phyloP scores from a whole-genome alignment of 306 rosid genomes.

The Gynostemma pentaphyllum region DNA sequence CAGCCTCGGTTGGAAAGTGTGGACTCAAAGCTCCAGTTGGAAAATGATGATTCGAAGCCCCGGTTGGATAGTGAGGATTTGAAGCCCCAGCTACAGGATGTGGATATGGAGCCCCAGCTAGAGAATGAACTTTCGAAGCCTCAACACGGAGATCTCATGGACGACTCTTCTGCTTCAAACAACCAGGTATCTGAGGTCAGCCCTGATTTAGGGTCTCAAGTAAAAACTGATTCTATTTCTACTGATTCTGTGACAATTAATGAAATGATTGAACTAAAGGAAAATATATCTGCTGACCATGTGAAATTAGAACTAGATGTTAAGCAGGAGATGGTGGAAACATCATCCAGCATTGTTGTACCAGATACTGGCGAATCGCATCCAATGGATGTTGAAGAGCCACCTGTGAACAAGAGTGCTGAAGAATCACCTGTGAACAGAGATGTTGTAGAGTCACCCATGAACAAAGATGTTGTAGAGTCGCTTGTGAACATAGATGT shows the following conservation, averaged over 20 bases:
- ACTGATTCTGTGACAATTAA: constrained; percentile 98
- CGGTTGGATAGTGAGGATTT: constrained; percentile 23
- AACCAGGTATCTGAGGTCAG: constrained; percentile 99
- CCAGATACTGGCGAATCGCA: constrained; percentile 67
- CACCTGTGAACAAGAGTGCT: constrained; percentile 26
- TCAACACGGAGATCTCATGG: constrained; percentile 29
- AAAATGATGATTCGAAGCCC: constrained; percentile 10
- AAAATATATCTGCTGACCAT: constrained; percentile 94
- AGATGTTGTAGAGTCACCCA: constrained; percentile 3
- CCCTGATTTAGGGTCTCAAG: constrained; percentile 89
- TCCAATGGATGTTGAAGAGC: constrained; percentile 63
- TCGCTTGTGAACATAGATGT: constrained; percentile 16
- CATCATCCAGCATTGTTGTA: constrained; percentile 69
- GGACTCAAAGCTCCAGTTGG: constrained; percentile 9
- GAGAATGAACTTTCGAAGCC: constrained; percentile 45
- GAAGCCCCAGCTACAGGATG: constrained; percentile 31
- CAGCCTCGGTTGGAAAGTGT: neutral
- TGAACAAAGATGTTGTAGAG: constrained; percentile 2
- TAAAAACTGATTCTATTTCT: constrained; percentile 98
- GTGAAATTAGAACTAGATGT: constrained; percentile 95
- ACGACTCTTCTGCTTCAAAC: constrained; percentile 46
- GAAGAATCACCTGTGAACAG: constrained; percentile 5
- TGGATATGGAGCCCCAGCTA: constrained; percentile 29
- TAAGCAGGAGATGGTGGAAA: constrained; percentile 96
- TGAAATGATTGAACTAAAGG: constrained; percentile 98